Evolutionary conservation across 2,329 filamentous ascomycete genomes (phyloP).

Genomic region (Trichoderma brevicompactum): DNA sequence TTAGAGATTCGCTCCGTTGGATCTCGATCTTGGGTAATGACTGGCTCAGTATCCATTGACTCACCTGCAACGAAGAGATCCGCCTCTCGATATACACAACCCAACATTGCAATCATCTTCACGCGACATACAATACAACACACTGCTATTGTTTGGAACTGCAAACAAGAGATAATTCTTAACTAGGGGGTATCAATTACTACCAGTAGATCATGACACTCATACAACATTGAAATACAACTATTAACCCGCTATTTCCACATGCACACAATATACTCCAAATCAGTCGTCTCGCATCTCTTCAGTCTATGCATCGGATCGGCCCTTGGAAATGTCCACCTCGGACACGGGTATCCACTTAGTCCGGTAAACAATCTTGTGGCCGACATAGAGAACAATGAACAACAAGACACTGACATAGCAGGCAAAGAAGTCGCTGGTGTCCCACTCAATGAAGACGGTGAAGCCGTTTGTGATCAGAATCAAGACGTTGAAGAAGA

Average conservation of each 20-base stretch:
- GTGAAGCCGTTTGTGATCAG: conserved; percentile 72
- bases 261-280: not conserved
- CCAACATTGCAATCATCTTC: too few species aligned
- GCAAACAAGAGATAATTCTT: too few species aligned
- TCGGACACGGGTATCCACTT: conserved; percentile 45
- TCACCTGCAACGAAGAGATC: not conserved
- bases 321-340: conserved; percentile 40
- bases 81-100: not conserved
- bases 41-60: too few species aligned
- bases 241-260: conserved; percentile 9
- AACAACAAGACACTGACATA: conserved; percentile 71
- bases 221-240: conserved; percentile 18
- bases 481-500: conserved; percentile 68
- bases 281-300: not conserved
- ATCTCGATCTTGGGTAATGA: too few species aligned
- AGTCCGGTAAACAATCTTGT: conserved; percentile 57
- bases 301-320: conserved; percentile 7
- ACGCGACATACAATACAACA: too few species aligned
- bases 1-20: too few species aligned
- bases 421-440: conserved; percentile 64
- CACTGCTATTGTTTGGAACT: too few species aligned
- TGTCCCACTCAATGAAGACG: conserved; percentile 66
- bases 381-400: conserved; percentile 60
- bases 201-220: conserved; percentile 29
- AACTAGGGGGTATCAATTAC: conserved; percentile 28